Evolutionary conservation across 140 eudicot genomes (phyloP).

Genomic region (Ambrosia hybrid): DNA sequence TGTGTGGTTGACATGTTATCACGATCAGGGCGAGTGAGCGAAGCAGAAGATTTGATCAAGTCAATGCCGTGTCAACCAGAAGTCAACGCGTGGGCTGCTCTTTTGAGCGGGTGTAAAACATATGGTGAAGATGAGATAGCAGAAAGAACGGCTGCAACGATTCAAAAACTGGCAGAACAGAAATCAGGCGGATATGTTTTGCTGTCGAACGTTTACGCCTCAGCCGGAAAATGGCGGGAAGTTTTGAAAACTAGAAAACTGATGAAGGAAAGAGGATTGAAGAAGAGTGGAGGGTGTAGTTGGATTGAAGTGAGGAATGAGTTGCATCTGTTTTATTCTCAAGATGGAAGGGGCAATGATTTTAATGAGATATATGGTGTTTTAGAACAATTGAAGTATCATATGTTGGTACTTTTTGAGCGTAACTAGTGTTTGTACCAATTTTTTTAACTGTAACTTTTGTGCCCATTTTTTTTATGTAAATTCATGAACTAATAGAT

Average conservation of each 20-base stretch:
- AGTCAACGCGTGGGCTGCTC: constrained; percentile 67
- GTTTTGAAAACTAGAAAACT: constrained; percentile 48
- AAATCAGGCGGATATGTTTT: constrained; percentile 64
- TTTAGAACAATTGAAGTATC: constrained; percentile 47
- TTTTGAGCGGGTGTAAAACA: constrained; percentile 68
- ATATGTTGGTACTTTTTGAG: constrained; percentile 39
- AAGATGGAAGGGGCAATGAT: constrained; percentile 44
- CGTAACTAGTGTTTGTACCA: neutral
- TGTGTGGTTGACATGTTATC: constrained; percentile 68
- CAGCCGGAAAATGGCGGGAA: constrained; percentile 67
- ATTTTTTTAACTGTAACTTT: neutral
- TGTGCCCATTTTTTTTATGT: neutral
- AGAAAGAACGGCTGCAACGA: constrained; percentile 45
- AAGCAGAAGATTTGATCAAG: constrained; percentile 52
- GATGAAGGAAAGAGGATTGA: constrained; percentile 54
- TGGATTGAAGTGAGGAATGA: constrained; percentile 61
- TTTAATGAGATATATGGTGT: constrained; percentile 24
- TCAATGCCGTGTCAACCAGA: constrained; percentile 63
- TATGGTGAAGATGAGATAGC: constrained; percentile 48
- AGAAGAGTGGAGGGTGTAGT: constrained; percentile 63
- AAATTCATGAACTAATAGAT: neutral
- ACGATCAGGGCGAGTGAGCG: constrained; percentile 58
- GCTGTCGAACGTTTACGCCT: constrained; percentile 63
- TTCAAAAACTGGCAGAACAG: constrained; percentile 45
- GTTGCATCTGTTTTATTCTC: constrained; percentile 51